phyloP scores from a whole-genome alignment of 164 flowering plant genomes.

The Vitis amurensis region DNA sequence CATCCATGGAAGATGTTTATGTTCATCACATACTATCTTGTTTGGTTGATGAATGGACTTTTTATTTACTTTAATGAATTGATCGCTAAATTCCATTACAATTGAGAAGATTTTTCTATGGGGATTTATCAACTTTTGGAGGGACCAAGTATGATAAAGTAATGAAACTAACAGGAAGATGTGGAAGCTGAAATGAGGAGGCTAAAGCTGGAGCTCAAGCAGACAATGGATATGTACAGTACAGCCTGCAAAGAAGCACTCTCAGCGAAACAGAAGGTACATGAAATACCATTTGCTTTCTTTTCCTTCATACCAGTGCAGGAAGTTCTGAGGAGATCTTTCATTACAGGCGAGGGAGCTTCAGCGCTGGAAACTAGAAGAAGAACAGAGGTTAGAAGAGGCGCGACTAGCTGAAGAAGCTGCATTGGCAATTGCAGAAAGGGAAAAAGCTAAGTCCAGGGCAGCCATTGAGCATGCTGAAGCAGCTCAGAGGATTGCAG shows the following conservation, averaged over 20 bases:
- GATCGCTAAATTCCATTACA: no score
- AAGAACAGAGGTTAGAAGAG: conserved; percentile 50
- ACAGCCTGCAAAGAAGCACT: conserved; percentile 67
- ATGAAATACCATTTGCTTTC: neutral
- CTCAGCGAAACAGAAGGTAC: conserved; percentile 52
- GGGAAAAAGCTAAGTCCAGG: conserved; percentile 58
- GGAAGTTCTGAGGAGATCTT: neutral
- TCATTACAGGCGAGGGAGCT: conserved; percentile 48
- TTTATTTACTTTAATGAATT: no score
- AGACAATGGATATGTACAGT: conserved; percentile 66
- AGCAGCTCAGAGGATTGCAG: conserved; percentile 57
- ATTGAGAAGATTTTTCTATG: neutral
- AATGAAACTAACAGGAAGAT: conserved; percentile 39
- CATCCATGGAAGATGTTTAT: neutral
- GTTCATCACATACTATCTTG: no score
- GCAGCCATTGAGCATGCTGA: conserved; percentile 70
- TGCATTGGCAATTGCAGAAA: conserved; percentile 57
- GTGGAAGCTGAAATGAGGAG: conserved; percentile 70
- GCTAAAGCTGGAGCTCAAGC: conserved; percentile 57
- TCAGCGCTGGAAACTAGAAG: conserved; percentile 61
- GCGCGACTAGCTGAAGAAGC: conserved; percentile 63
- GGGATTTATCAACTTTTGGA: no score
- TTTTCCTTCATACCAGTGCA: no score
- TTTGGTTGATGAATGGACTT: no score
- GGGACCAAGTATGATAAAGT: neutral